A percentile compares a stretch with the other conserved stretches of the same genome.
These are phyloP conservation scores for Neonothopanus nambi DNA, from an alignment of 1,284 basidiomycete genomes.

Conservation along the genomic window DNA sequence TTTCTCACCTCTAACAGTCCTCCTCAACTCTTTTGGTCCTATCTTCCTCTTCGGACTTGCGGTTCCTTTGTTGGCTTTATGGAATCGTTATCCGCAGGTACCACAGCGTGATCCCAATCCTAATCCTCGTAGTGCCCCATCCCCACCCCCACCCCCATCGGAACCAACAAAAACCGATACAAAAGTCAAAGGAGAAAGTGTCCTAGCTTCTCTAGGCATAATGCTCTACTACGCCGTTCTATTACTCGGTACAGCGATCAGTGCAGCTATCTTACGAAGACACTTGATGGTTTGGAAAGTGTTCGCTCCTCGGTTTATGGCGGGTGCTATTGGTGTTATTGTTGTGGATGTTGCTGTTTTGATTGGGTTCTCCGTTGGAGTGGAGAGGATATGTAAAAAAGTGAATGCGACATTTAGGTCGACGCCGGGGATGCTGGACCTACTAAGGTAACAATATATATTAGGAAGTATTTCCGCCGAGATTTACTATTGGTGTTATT, in stretches of 20 bases:
- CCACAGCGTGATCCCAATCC: no score
- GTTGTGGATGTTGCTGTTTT: conserved; percentile 46
- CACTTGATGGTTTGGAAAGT: conserved; percentile 99
- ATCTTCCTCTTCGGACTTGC: conserved; percentile 66
- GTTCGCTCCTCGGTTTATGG: conserved; percentile 94
- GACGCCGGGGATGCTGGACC: no score
- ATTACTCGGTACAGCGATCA: conserved; percentile 70
- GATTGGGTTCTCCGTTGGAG: no score
- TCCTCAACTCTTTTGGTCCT: conserved; percentile 81
- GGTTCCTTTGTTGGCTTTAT: conserved; percentile 76
- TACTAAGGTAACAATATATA: no score
- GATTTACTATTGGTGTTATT: conserved; percentile 80
- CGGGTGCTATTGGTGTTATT: conserved; percentile 55
- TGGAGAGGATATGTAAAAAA: no score
- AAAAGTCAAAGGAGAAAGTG: conserved; percentile 36
- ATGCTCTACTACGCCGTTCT: conserved; percentile 72
- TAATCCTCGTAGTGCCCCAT: no score
- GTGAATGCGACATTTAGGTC: no score
- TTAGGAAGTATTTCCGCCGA: conserved; percentile 97
- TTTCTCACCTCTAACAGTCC: conserved; percentile 74
- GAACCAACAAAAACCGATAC: conserved; percentile 22
- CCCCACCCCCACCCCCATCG: no score
- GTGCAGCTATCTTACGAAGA: conserved; percentile 76
- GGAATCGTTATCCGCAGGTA: no score
- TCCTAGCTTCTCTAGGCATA: conserved; percentile 60